Evolutionary conservation across 192 early-diverging fungal genomes (phyloP), one percentile per base, ranked within the genome.

Genomic region (Spizellomyces punctatus): DNA sequence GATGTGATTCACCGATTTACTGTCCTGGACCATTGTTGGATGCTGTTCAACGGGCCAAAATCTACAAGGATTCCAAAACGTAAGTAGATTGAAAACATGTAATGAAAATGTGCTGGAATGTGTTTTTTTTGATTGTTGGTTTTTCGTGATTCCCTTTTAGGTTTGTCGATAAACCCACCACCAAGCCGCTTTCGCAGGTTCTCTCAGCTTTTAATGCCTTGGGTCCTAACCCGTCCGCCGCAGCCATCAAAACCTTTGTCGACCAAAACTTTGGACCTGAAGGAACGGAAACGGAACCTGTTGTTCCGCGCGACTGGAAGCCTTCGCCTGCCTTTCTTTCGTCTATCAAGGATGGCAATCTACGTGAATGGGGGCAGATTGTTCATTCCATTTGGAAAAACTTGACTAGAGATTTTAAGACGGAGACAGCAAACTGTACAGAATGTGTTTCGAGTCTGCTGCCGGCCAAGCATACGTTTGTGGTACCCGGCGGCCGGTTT

Each of bases 401-500:
- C 46, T 67, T 92, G n/a, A 78, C 88, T 10, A 77, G 88, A 42
- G 64, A 78, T 47, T 80, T 88, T 46, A 77, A 92, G 66, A 58
- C 56, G 42, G 5, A 81, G 16, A 71, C 79, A 14, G 41, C 43
- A 19, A 22, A 12, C 16, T 90, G 90, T 61, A 65, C 77, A 6
- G 88, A 82, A 19, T 92, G 91, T 60, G 76, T 56, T 1, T 79
- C 81, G 4, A 86, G 83, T 14, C 80, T 89, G 71, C 69, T 92
- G 1, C 75, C 80, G 36, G 69, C 85, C 0, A 84, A 84, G 42
- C 71, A 84, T 44, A 81, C 81, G 9, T 92, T 92, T 78, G 86
- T 91, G 5, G 86, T 92, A 6, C 89, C 91, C 1, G 91, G 91
- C 5, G 90, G 90, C 2, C 71, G 91, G 57, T 92, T 92, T 67